phyloP scores from a whole-genome alignment of 1,139 yeast species.

The Sugiyamaella castrensis region DNA sequence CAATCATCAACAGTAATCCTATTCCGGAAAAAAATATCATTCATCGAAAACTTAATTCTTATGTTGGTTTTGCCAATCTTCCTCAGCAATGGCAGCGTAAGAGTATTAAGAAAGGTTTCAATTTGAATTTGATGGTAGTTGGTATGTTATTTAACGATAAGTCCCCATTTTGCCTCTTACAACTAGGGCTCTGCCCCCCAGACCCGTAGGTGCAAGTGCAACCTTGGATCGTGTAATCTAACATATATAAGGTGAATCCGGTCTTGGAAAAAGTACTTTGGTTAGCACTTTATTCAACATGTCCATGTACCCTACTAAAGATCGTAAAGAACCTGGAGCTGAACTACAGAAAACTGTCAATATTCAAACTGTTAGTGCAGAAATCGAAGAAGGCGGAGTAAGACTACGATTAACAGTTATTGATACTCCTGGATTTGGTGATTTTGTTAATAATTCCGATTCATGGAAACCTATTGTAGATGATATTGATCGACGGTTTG shows the following conservation, averaged over 20 bases:
- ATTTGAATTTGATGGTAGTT: conserved; percentile 78
- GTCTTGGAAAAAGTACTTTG: conserved; percentile 91
- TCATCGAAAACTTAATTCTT: conserved; percentile 81
- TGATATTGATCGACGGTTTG: conserved; percentile 83
- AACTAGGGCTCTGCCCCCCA: too few relatives aligned
- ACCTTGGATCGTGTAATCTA: neutral
- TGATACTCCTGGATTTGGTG: conserved; percentile 95
- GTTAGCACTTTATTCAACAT: conserved; percentile 87
- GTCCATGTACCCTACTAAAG: conserved; percentile 52
- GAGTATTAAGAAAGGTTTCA: conserved; percentile 91
- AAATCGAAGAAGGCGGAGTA: conserved; percentile 91
- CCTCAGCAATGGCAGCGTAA: conserved; percentile 99
- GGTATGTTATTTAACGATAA: conserved; percentile 25
- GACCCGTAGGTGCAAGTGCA: too few relatives aligned
- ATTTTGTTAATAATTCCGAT: conserved; percentile 78
- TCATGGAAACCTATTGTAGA: conserved; percentile 93
- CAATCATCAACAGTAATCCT: conserved; percentile 23
- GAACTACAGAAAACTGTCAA: conserved; percentile 48
- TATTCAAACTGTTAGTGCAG: conserved; percentile 66
- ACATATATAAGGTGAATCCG: conserved; percentile 52
- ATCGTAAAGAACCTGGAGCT: conserved; percentile 35
- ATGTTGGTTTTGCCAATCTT: conserved; percentile 95
- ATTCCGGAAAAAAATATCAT: conserved; percentile 46
- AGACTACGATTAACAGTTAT: conserved; percentile 79
- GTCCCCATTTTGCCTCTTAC: too few relatives aligned